Conservation (phyloP, 495 filamentous ascomycete genomes). For the Lentithecium fluviatile region DNA sequence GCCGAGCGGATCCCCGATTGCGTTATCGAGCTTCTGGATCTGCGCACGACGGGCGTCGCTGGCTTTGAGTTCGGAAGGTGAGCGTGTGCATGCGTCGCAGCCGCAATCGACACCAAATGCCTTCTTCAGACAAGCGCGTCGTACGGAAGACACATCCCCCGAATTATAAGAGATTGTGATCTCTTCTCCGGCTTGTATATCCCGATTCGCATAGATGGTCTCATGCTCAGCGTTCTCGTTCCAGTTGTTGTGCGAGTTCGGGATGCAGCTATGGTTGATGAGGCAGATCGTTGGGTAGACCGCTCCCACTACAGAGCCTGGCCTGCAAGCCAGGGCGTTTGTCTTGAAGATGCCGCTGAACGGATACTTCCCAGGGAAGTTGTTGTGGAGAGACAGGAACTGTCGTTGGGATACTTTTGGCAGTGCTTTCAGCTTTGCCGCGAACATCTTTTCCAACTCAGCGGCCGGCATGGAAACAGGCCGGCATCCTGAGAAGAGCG, state of each 20-base stretch:
- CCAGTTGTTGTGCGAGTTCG: conserved; percentile 37
- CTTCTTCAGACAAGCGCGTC: conserved; percentile 16
- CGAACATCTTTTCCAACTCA: conserved; percentile 38
- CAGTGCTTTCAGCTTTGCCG: conserved; percentile 39
- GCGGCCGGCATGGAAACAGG: conserved; percentile 23
- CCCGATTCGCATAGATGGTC: conserved; percentile 33
- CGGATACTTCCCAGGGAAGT: conserved; percentile 40
- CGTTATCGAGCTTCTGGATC: conserved; percentile 23
- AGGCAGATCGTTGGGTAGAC: conserved; percentile 29
- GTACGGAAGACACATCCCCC: conserved; percentile 14
- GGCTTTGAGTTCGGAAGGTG: conserved; percentile 16
- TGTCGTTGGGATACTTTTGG: conserved; percentile 44
- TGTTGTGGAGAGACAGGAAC: conserved; percentile 49
- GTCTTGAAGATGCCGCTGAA: conserved; percentile 29
- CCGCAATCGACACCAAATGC: conserved; percentile 32
- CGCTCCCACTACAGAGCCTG: conserved; percentile 13
- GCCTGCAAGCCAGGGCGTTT: conserved; percentile 27
- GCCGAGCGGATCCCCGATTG: conserved; percentile 20
- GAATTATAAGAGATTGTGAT: conserved; percentile 36
- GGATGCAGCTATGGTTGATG: conserved; percentile 37
- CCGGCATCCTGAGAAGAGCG: conserved; percentile 44
- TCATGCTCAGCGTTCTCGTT: conserved; percentile 24
- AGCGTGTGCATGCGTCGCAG: conserved; percentile 18
- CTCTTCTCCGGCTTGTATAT: conserved; percentile 33
- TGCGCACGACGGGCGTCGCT: conserved; percentile 19